Evolutionary conservation across 2,329 filamentous ascomycete genomes (phyloP).

Genomic region (Bipolaris sorokiniana): DNA sequence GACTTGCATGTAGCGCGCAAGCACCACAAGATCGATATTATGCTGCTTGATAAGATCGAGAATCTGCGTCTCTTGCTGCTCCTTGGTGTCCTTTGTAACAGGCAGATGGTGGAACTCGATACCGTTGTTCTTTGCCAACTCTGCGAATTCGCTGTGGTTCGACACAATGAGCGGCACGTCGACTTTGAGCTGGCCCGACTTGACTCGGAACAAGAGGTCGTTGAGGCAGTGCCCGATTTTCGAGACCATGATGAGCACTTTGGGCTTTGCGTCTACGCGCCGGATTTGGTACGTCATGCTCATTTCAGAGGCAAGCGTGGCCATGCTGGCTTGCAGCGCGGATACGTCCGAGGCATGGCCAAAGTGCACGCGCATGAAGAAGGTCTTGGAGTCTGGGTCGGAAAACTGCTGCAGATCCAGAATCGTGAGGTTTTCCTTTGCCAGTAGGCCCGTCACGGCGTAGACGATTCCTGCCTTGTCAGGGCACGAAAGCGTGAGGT

Average conservation of each 20-base stretch:
- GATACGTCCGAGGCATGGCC: conserved; percentile 61
- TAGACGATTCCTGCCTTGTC: conserved; percentile 86
- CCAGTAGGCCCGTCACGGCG: conserved; percentile 79
- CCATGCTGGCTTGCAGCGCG: conserved; percentile 62
- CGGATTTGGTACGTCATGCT: conserved; percentile 74
- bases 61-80: conserved; percentile 72
- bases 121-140: conserved; percentile 73
- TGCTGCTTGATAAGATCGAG: conserved; percentile 72
- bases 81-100: conserved; percentile 78
- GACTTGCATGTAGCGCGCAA: conserved; percentile 89
- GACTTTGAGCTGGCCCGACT: conserved; percentile 74
- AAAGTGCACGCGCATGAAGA: conserved; percentile 91
- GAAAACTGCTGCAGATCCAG: conserved; percentile 85
- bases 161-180: conserved; percentile 80
- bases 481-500: conserved; percentile 79
- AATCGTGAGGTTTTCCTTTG: conserved; percentile 76
- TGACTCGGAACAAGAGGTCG: conserved; percentile 80
- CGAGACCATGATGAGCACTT: conserved; percentile 86
- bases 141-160: conserved; percentile 76
- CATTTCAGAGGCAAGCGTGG: conserved; percentile 66
- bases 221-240: conserved; percentile 88
- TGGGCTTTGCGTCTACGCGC: conserved; percentile 71
- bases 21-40: conserved; percentile 76
- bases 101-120: conserved; percentile 83
- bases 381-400: conserved; percentile 73